Base-by-base conservation (phyloP, 78 protist genomes). In the Pelomyxa schiedti region DNA sequence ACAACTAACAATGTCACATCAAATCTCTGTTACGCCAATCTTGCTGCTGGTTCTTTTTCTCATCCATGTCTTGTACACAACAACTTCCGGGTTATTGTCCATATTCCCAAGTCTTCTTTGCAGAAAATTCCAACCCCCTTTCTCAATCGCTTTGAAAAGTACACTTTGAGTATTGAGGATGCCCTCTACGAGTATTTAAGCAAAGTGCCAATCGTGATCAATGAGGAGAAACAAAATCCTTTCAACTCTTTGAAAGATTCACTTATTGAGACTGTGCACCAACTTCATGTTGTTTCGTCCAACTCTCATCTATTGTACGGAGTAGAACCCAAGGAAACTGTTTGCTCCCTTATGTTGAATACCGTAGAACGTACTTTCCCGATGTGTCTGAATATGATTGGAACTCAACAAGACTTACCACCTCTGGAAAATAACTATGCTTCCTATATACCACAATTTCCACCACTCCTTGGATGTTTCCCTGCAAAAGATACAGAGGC, bases 101-200 rank as follows among this genome's bases (percentile, higher is more conserved):
- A 66, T 36, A 9, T 66, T n/a, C 70, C 70, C 28, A n/a, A 30
- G 37, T 29, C 65, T 8, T 36, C 9, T 22, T 9, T 66, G 37
- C 65, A 9, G n/a, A 66, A n/a, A n/a, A 66, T 36, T 22, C 70
- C 70, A 9, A 8, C 30, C n/a, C 65, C 70, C 24, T 66, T 66
- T 36, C 70, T 66, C 37, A 66, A 66, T 36, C 24, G 70, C 64
- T 66, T 66, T 9, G 70, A 66, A 36, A 66, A 66, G 70, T 66
- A 66, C 70, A 9, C 9, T n/a, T 36, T 66, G 9, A 66, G 65
- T 9, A 8, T 9, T 36, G 24, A 9, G 9, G 70, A 29, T 29
- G 70, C 37, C 24, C 37, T 66, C 24, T 9, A 66, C 64, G 24
- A 66, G 64, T 36, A 30, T 66, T 66, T 9, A 66, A n/a, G 70